Base-by-base conservation (phyloP, 345 rosid species). In the Lepidium didymum region DNA sequence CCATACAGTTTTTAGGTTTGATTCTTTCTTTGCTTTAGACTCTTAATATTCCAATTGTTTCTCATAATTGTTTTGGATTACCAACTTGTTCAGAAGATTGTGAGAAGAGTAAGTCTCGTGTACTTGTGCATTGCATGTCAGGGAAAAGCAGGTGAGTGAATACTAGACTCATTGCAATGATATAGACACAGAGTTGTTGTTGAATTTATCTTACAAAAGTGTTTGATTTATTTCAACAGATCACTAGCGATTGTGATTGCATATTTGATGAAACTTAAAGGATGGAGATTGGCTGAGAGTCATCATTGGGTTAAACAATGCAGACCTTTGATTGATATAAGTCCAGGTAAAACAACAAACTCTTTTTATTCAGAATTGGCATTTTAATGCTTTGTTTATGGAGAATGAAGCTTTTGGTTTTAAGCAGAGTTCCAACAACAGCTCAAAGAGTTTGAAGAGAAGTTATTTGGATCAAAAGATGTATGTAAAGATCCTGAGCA, bases 111-210 rank as follows among this genome's bases (percentile, higher is more conserved):
- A 46, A 46, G 51, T 37, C 47, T 21, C 38, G 68, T 35, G 68
- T 63, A 37, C 69, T 64, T 50, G 58, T 64, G 45, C 27, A 64
- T 33, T 64, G 69, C 27, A 50, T 64, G 15, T 23, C 69, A 23
- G 69, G 69, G 2, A 64, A 23, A 38, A 50, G 31, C 58, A 64
- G 45, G 56, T 63, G 6, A 35, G 9, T 35, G 52, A 10, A 7
- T 47, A 18, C 51, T 45, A 45, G 33, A 10, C 52, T 21, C 6
- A 4, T n/a, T 3, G 1, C 35, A 35, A 46, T 46, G 44, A 12
- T 35, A 18, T 13, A 10, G 10, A 62, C 10, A 10, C 7, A 29
- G 25, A 12, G 4, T 18, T 46, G 21, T 44, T 5, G 10, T 43
- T 43, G 10, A 43, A 9, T 10, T 18, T 46, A 29, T 47, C n/a